phyloP scores from a whole-genome alignment of 192 early-diverging fungal genomes.

The Podila minutissima region DNA sequence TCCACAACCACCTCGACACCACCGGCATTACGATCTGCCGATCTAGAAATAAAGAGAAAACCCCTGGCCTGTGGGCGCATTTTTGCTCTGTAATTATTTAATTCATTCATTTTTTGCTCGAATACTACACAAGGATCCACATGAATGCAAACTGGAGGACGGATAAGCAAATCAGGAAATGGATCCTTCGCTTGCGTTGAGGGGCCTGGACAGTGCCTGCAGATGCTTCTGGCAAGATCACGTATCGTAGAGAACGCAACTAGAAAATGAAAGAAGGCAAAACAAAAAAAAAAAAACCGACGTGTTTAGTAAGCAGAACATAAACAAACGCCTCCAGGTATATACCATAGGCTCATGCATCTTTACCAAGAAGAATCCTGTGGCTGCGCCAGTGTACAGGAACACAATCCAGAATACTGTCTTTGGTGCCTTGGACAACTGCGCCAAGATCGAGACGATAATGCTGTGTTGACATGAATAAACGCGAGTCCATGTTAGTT shows the following conservation, averaged over 20 bases:
- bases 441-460: conserved; percentile 50
- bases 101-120: not conserved
- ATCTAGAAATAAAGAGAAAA: not conserved
- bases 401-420: conserved; percentile 76
- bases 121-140: conserved; percentile 71
- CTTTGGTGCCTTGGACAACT: conserved; percentile 51
- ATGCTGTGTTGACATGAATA: conserved; percentile 55
- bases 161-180: conserved; percentile 89
- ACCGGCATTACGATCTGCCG: not conserved
- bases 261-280: conserved; percentile 11
- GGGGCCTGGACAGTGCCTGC: conserved; percentile 67
- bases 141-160: conserved; percentile 84
- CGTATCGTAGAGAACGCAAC: conserved; percentile 79
- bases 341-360: not conserved
- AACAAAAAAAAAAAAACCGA: conserved; percentile 4
- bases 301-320: not conserved
- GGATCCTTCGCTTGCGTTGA: conserved; percentile 83
- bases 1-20: not conserved
- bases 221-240: conserved; percentile 76
- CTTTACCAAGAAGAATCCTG: conserved; percentile 92
- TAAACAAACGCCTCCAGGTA: conserved; percentile 4
- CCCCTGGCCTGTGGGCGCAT: not conserved
- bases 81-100: not conserved
- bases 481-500: conserved; percentile 56
- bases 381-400: conserved; percentile 77